These are phyloP conservation scores for Quercus dentata DNA, from an alignment of 306 rosid genomes.

Conservation along the genomic window DNA sequence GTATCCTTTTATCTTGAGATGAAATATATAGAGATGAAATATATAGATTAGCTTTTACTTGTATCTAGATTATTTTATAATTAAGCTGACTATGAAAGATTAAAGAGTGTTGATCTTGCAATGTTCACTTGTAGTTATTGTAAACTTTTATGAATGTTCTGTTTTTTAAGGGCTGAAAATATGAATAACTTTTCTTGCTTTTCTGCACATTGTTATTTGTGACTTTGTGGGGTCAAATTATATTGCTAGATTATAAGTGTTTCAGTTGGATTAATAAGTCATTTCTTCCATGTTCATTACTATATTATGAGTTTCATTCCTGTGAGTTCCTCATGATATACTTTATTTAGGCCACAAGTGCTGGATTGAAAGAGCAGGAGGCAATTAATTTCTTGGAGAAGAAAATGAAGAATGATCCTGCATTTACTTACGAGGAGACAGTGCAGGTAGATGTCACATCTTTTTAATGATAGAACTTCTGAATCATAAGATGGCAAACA, in stretches of 20 bases:
- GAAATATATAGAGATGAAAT: background rate
- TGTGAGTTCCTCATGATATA: conserved; percentile 25
- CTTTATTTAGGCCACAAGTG: conserved; percentile 80
- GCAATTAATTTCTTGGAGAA: conserved; percentile 98
- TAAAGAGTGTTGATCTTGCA: background rate
- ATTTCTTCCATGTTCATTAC: background rate
- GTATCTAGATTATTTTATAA: too few relatives aligned
- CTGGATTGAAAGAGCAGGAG: conserved; percentile 97
- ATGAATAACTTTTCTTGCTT: background rate
- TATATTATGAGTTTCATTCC: conserved; percentile 4
- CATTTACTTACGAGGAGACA: conserved; percentile 87
- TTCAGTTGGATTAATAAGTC: background rate
- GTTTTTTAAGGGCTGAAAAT: too few relatives aligned
- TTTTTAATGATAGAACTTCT: background rate
- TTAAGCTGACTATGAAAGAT: background rate
- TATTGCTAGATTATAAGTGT: background rate
- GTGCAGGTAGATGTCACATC: conserved; percentile 68
- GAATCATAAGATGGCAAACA: background rate
- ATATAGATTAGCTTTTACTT: background rate
- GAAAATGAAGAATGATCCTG: conserved; percentile 98
- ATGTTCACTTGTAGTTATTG: background rate
- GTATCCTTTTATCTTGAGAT: background rate
- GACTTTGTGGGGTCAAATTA: background rate
- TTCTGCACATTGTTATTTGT: background rate
- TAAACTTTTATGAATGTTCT: background rate